Conservation (phyloP, 805 yeast species). For the Yarrowia keelungensis region DNA sequence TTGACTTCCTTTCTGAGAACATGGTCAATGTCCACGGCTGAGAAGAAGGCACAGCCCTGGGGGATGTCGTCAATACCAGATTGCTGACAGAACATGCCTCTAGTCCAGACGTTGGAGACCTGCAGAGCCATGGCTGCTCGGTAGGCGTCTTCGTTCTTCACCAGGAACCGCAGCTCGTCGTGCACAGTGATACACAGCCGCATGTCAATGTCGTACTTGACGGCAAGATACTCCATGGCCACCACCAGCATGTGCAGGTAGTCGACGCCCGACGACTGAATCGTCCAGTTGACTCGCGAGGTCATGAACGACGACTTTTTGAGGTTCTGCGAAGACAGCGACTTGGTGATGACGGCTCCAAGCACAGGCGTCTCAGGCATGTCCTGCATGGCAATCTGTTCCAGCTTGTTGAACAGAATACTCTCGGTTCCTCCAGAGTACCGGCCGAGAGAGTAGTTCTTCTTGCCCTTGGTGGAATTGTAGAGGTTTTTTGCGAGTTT, state of each 20-base stretch:
- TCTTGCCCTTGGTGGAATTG: slow-evolving; percentile 79
- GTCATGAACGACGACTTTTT: slow-evolving; percentile 75
- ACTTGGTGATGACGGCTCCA: slow-evolving; percentile 92
- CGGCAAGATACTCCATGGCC: slow-evolving; percentile 82
- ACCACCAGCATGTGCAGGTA: slow-evolving; percentile 84
- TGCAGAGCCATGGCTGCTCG: slow-evolving; percentile 84
- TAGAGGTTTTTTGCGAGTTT: slow-evolving; percentile 72
- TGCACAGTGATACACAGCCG: slow-evolving; percentile 88
- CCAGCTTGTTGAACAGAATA: slow-evolving; percentile 86
- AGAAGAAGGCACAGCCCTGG: slow-evolving; percentile 93
- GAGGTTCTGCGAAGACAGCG: slow-evolving; percentile 71
- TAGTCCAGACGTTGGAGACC: slow-evolving; percentile 90
- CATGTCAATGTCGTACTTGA: slow-evolving; percentile 71
- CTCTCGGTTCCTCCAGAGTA: slow-evolving; percentile 88
- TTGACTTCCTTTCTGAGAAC: slow-evolving; percentile 93
- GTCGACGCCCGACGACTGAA: slow-evolving; percentile 97
- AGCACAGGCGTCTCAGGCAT: slow-evolving; percentile 88
- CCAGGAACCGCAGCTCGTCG: slow-evolving; percentile 88
- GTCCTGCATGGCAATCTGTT: slow-evolving; percentile 80
- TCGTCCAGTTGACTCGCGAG: slow-evolving; percentile 95
- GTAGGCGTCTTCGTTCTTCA: slow-evolving; percentile 73
- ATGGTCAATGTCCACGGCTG: slow-evolving; percentile 89
- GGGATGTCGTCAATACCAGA: slow-evolving; percentile 89
- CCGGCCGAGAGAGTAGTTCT: slow-evolving; percentile 41
- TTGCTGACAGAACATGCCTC: slow-evolving; percentile 94